These are phyloP conservation scores for Ustilago esculenta DNA, from an alignment of 1,284 basidiomycete genomes.

Conservation along the genomic window DNA sequence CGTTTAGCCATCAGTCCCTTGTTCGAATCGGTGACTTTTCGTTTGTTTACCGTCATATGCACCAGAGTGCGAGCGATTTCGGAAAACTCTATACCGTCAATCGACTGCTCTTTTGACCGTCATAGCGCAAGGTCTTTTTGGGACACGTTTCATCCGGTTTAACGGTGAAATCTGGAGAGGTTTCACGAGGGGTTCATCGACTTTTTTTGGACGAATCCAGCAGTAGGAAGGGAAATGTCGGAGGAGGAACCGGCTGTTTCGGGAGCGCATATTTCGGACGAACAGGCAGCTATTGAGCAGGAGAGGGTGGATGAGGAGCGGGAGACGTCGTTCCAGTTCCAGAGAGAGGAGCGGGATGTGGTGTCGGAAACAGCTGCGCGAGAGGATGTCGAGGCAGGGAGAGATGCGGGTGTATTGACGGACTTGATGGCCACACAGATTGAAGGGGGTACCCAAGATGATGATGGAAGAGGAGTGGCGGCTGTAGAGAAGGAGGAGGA, in stretches of 20 bases:
- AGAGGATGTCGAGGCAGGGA: neutral
- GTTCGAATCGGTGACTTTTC: too few relatives aligned
- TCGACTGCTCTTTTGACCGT: too few relatives aligned
- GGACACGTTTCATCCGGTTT: too few relatives aligned
- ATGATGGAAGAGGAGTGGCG: constrained; percentile 2
- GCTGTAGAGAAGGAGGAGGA: neutral
- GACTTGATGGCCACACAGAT: neutral
- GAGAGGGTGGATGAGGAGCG: constrained; percentile 38
- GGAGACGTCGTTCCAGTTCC: constrained; percentile 30
- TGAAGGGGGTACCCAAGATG: neutral
- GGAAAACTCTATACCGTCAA: too few relatives aligned
- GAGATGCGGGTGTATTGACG: neutral
- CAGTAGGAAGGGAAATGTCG: constrained; percentile 21
- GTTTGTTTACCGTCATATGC: too few relatives aligned
- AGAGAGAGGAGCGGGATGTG: constrained; percentile 13
- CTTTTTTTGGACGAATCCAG: too few relatives aligned
- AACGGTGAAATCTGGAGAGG: too few relatives aligned
- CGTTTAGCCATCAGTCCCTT: neutral
- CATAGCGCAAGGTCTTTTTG: too few relatives aligned
- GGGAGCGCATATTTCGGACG: constrained; percentile 28
- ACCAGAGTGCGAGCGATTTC: too few relatives aligned
- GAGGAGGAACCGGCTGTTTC: constrained; percentile 22
- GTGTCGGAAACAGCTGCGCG: neutral
- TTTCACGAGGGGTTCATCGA: too few relatives aligned
- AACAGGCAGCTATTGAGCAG: constrained; percentile 35